A percentile compares a stretch with the other conserved stretches of the same genome.
These are phyloP conservation scores for Dalbergia oliveri DNA, from an alignment of 306 rosid species.

Conservation along the genomic window DNA sequence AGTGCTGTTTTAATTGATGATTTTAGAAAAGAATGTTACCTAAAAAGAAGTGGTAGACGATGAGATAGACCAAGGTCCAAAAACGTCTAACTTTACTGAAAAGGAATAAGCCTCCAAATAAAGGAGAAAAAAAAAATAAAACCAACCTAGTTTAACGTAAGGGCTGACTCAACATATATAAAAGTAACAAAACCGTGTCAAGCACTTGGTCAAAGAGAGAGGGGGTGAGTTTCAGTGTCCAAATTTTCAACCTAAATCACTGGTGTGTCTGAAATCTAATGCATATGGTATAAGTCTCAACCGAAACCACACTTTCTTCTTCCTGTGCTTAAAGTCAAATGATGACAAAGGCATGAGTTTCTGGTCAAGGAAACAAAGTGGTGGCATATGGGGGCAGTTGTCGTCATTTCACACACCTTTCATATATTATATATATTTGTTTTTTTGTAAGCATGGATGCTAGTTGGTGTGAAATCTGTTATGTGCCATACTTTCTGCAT, in stretches of 20 bases:
- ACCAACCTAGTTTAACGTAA: background rate
- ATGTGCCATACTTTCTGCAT: no score
- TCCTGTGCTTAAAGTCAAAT: slow-evolving; percentile 38
- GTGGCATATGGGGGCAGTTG: background rate
- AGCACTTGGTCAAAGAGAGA: slow-evolving; percentile 36
- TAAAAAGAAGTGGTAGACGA: slow-evolving; percentile 14
- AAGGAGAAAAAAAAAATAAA: background rate
- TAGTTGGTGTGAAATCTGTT: background rate
- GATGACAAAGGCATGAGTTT: slow-evolving; percentile 40
- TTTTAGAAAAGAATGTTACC: background rate
- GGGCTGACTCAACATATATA: background rate
- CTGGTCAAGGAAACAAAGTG: slow-evolving; percentile 44
- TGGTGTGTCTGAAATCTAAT: background rate
- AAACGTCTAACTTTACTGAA: background rate
- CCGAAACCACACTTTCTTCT: slow-evolving; percentile 39
- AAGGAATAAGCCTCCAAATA: background rate
- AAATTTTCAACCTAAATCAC: slow-evolving; percentile 44
- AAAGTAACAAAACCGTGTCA: slow-evolving; percentile 47
- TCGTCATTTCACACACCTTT: slow-evolving; percentile 22
- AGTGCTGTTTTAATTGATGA: slow-evolving; percentile 18
- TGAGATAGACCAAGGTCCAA: background rate
- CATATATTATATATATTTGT: background rate
- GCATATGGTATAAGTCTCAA: slow-evolving; percentile 10
- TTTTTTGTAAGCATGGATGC: background rate
- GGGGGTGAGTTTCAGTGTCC: slow-evolving; percentile 28